Percentiles rank a stretch among this genome's conserved stretches.
These are phyloP conservation scores for Cryptococcus jaspeensis DNA, from an alignment of 1,284 basidiomycete genomes.

Conservation along the genomic window DNA sequence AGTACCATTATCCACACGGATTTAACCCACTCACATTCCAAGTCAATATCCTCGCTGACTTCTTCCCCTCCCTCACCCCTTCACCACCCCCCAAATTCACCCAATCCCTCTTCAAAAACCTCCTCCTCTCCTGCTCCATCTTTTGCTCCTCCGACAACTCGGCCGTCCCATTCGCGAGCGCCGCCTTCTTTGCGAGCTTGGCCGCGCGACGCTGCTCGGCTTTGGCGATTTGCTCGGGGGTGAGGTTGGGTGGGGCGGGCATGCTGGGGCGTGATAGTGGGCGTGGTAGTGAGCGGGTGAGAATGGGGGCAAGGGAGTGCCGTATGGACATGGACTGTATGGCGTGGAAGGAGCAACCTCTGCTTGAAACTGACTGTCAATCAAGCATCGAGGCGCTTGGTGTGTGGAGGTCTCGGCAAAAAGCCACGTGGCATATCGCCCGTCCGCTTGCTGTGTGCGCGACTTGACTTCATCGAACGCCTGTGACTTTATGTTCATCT, in stretches of 20 bases:
- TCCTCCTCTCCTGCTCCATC: constrained; percentile 26
- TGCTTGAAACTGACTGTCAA: no score
- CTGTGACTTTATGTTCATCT: no score
- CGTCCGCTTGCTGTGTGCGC: no score
- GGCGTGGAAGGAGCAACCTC: no score
- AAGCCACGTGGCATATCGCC: no score
- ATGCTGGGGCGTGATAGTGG: neutral
- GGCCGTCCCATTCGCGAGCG: neutral
- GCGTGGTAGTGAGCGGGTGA: no score
- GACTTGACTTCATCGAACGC: no score
- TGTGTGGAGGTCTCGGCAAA: no score
- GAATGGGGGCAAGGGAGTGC: no score
- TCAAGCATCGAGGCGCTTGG: no score
- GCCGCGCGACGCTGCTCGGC: constrained; percentile 44
- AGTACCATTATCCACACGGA: neutral
- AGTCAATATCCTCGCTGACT: constrained; percentile 66
- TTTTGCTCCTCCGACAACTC: constrained; percentile 8
- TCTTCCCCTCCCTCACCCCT: constrained; percentile 59
- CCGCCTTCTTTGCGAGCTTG: constrained; percentile 43
- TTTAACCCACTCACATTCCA: constrained; percentile 51
- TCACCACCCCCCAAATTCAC: constrained; percentile 50
- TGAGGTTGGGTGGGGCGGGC: constrained; percentile 25
- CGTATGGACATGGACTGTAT: no score
- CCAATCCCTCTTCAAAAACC: constrained; percentile 44
- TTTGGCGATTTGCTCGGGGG: constrained; percentile 41